These are phyloP conservation scores for Auriscalpium vulgare DNA, from an alignment of 768 basidiomycete species.

Conservation along the genomic window DNA sequence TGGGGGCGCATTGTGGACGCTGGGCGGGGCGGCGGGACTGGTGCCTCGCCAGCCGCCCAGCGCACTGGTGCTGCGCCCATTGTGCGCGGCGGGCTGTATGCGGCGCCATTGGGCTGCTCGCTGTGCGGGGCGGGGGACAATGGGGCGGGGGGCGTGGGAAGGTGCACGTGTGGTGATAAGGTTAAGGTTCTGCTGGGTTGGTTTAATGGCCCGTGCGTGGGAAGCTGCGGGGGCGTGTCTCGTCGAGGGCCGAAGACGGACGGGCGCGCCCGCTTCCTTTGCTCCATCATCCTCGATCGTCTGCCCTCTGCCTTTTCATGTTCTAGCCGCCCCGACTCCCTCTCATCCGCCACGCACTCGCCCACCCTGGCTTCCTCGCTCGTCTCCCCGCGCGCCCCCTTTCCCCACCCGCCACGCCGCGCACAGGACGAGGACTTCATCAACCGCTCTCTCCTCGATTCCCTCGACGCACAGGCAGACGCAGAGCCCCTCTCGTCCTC, in stretches of 20 bases:
- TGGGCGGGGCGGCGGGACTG: neutral
- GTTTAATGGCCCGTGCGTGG: conserved; percentile 17
- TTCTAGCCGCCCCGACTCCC: conserved; percentile 12
- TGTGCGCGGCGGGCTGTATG: neutral
- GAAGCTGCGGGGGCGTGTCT: conserved; percentile 13
- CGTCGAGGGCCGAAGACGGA: conserved; percentile 16
- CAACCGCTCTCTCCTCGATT: conserved; percentile 78
- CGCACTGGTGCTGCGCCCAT: neutral
- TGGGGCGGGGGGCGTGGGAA: conserved; percentile 2
- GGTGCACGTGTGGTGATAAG: conserved; percentile 12
- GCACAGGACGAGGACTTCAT: conserved; percentile 70
- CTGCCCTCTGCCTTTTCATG: conserved; percentile 12
- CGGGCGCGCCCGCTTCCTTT: conserved; percentile 20
- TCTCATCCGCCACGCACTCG: conserved; percentile 19
- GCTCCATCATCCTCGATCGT: conserved; percentile 19
- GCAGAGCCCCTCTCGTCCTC: conserved; percentile 55
- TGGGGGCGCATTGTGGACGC: neutral
- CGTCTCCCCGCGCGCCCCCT: conserved; percentile 23
- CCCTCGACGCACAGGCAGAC: conserved; percentile 78
- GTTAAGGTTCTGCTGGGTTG: conserved; percentile 16
- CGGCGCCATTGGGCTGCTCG: neutral
- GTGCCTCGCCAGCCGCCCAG: neutral
- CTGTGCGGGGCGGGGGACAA: neutral
- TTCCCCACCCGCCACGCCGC: conserved; percentile 21
- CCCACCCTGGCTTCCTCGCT: conserved; percentile 27